Evolutionary conservation across 2,329 filamentous ascomycete species (phyloP), one percentile per base, ranked within the genome.

Genomic region (Exophiala sideris): DNA sequence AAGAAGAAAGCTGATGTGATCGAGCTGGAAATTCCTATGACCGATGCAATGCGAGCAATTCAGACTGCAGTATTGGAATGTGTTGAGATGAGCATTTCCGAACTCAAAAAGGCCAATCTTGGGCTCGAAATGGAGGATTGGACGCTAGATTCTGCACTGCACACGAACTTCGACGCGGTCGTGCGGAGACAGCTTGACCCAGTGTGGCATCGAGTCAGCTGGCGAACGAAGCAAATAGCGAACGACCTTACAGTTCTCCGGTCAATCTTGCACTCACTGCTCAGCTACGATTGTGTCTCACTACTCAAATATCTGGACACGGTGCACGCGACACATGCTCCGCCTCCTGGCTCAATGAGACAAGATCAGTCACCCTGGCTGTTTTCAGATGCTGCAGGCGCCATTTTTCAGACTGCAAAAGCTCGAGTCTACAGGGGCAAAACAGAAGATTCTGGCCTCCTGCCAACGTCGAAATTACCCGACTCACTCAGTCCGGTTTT

Each of bases 51-150:
- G 94, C 83, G 82, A 56, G 85, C 91, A 39, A 96, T 99, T 38
- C 94, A 99, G 67, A 92, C 89, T 60, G 91, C 94, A 21, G 87
- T 97, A 56, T 83, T 99, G 71, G 92, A 97, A 68, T 99, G 94
- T 67, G 91, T 99, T 14, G 92, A 97, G 71, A 86, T 90, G 62
- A 96, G 91, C 67, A 94, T 99, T 61, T 84, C 88, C 51, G 94
- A 99, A 72, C 79, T 99, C 40, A 95, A 92, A 69, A 97, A 95
- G 73, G 83, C 84, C 14, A 97, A 96, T 66, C 81, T 85, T 1
- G 91, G 91, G 2, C 76, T 99, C 5, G 92, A 97, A 63, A 91
- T 97, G 84, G 91, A 95, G 56, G 91, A 96, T 66, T 97, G 92
- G 92, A 96, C 90, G 46, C 78, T 96, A 14, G 92, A 97, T 70